phyloP scores from a whole-genome alignment of 1,139 yeast genomes.

The Geotrichum fermentans region DNA sequence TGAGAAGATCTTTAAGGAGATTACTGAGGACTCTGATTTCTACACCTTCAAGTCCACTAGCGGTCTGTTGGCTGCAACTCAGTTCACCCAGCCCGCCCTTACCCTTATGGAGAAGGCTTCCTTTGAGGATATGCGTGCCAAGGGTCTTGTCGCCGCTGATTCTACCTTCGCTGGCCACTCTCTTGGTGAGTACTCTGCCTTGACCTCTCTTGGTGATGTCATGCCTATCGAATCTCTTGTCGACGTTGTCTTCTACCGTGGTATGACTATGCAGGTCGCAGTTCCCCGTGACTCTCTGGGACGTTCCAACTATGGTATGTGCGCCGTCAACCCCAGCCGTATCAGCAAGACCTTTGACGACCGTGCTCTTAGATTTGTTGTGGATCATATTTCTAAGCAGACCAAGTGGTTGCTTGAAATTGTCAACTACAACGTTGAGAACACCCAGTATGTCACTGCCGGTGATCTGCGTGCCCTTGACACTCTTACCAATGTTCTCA shows the following conservation, averaged over 20 bases:
- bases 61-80: conserved; percentile 95
- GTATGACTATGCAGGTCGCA: conserved; percentile 99
- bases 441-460: conserved; percentile 96
- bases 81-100: conserved; percentile 98
- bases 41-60: conserved; percentile 88
- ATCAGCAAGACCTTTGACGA: conserved; percentile 84
- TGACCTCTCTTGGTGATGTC: conserved; percentile 94
- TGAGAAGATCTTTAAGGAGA: conserved; percentile 92
- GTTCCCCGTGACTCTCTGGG: conserved; percentile 95
- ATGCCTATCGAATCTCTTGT: conserved; percentile 98
- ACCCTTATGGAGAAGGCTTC: conserved; percentile 99
- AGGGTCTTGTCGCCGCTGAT: conserved; percentile 91
- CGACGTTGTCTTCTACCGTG: conserved; percentile 98
- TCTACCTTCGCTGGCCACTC: conserved; percentile 98
- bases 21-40: conserved; percentile 73
- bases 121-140: conserved; percentile 92
- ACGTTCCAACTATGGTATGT: conserved; percentile 98
- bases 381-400: conserved; percentile 74
- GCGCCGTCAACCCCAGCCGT: conserved; percentile 96
- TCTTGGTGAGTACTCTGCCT: conserved; percentile 96
- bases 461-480: conserved; percentile 96
- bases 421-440: conserved; percentile 96
- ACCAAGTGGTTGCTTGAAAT: conserved; percentile 95
- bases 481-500: conserved; percentile 86
- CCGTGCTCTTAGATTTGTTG: conserved; percentile 91